A percentile compares a stretch with the other conserved stretches of the same genome.
Conservation (phyloP, 2,329 filamentous ascomycete species). For the Paradendryphiella salina region DNA sequence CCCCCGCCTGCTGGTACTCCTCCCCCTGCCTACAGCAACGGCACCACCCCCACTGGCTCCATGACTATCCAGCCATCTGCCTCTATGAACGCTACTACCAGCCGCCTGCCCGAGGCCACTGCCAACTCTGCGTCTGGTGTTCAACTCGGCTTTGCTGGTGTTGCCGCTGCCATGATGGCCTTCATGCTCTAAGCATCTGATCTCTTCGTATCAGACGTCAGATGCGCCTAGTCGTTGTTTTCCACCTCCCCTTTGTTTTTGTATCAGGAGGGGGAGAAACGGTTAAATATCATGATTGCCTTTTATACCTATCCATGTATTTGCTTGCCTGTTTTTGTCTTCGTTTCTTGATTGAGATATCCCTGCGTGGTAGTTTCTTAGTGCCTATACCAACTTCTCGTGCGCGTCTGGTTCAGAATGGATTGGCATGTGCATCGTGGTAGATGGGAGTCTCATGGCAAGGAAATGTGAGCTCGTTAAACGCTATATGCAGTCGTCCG, state of each 20-base stretch:
- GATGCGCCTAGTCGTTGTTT: neutral
- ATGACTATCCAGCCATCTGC: conserved; percentile 40
- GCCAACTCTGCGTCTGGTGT: conserved; percentile 39
- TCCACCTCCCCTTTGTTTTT: neutral
- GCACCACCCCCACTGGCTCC: conserved; percentile 41
- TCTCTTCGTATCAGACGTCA: neutral
- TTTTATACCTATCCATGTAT: neutral
- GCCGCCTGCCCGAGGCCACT: conserved; percentile 33
- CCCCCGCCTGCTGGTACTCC: conserved; percentile 18
- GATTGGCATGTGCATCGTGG: too few relatives aligned
- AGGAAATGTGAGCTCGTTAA: too few relatives aligned
- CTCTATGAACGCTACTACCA: conserved; percentile 35
- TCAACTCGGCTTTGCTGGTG: conserved; percentile 47
- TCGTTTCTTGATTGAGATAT: neutral
- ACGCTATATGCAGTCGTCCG: too few relatives aligned
- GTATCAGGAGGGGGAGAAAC: neutral
- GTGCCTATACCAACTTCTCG: neutral
- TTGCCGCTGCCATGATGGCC: conserved; percentile 46
- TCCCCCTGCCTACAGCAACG: conserved; percentile 21
- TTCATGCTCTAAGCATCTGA: conserved; percentile 44
- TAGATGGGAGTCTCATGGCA: too few relatives aligned
- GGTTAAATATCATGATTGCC: conserved; percentile 2
- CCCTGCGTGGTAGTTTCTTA: too few relatives aligned
- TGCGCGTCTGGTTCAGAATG: too few relatives aligned
- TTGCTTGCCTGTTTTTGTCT: neutral